Base-by-base conservation (phyloP, 2,329 filamentous ascomycete genomes). In the Phialocephala sp. region DNA sequence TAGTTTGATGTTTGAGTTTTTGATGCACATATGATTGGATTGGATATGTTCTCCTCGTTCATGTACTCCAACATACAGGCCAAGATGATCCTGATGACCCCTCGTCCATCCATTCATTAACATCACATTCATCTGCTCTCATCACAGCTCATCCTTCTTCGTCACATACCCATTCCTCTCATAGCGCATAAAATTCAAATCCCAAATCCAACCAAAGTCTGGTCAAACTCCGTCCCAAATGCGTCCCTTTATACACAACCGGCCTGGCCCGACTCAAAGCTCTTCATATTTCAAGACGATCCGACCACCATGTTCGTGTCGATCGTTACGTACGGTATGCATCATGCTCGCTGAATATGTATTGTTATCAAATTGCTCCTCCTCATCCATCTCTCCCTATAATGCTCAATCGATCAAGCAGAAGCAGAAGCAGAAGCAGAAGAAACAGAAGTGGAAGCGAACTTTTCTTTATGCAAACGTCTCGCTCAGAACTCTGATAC, bases 401-500 rank as follows among this genome's bases (percentile, higher is more conserved):
- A 24, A 37, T 22, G 36, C 55, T 35, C 1, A 43, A 18, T 18
- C 4, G 41, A 43, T n/a, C 11, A 43, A 43, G 41, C 41, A 43
- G 41, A 43, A 50, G 45, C n/a, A 35, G 14, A 43, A 43, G 41
- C 41, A 43, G 41, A 43, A 50, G 45, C n/a, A 35, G n/a, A 59
- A 32, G 27, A 18, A 18, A 14, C 22, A 32, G 43, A 41, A 52
- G 14, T 59, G 27, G 22, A 60, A 45, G 14, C 8, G 36, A 63
- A 37, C 22, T n/a, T 36, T n/a, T 52, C n/a, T 66, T 60, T 59
- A 75, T 45, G 70, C 69, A 60, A 76, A 76, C 39, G 73, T 80
- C 73, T 91, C 85, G 72, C 88, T 85, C 70, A 97, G 81, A 64
- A 97, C 85, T 72, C 89, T 87, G 76, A 97, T 95, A 80, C 93